phyloP scores from a whole-genome alignment of 176 grass and related monocot genomes.

The Oryza glaberrima region DNA sequence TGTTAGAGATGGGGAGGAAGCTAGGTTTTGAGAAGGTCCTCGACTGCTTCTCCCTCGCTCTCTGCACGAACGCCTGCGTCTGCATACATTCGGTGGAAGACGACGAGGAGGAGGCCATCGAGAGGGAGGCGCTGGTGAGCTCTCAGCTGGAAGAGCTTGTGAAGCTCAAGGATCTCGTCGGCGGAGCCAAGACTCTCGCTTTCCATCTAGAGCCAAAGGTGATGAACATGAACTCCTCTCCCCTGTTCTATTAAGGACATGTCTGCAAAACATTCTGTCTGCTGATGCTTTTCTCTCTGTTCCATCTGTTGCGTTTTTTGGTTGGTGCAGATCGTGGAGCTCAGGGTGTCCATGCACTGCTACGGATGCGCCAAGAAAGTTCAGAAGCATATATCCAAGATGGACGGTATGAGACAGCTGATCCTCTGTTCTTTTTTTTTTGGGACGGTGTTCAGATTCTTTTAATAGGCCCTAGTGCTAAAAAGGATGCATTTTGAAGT shows the following conservation, averaged over 20 bases:
- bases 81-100: constrained; percentile 58
- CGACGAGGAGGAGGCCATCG: constrained; percentile 63
- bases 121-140: constrained; percentile 68
- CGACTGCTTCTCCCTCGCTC: constrained; percentile 78
- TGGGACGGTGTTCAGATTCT: constrained; percentile 1
- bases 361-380: constrained; percentile 89
- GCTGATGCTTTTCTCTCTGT: not conserved
- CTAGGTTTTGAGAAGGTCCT: constrained; percentile 69
- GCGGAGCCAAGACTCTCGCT: constrained; percentile 74
- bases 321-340: constrained; percentile 74
- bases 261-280: not conserved
- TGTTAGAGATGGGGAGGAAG: constrained; percentile 54
- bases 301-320: not conserved
- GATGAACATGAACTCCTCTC: not conserved
- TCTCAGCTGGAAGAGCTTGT: constrained; percentile 79
- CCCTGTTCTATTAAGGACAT: not conserved
- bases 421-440: constrained; percentile 3
- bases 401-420: constrained; percentile 71
- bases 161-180: constrained; percentile 71
- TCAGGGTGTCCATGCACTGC: constrained; percentile 98
- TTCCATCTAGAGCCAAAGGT: constrained; percentile 98
- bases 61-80: constrained; percentile 60
- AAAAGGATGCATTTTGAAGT: not conserved
- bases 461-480: not conserved
- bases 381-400: constrained; percentile 97